These are phyloP conservation scores for Backusella parvicylindrica DNA, from an alignment of 192 early-diverging fungal species.

Conservation along the genomic window DNA sequence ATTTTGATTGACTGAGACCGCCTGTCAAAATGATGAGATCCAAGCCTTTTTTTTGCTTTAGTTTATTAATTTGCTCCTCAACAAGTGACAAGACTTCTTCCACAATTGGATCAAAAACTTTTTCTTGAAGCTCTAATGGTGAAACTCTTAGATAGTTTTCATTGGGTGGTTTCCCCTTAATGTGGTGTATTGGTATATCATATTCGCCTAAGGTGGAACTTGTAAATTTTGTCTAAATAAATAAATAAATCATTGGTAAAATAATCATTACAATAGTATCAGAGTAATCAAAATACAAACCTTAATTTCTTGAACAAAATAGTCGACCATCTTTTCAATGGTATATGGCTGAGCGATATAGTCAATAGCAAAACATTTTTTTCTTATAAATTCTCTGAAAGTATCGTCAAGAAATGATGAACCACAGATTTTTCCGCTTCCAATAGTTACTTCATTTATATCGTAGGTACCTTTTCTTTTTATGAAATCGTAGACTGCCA, in stretches of 20 bases:
- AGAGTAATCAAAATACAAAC: slow-evolving; percentile 28
- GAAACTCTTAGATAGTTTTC: slow-evolving; percentile 30
- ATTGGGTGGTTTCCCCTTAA: slow-evolving; percentile 35
- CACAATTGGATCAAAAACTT: slow-evolving; percentile 47
- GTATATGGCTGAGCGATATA: not conserved
- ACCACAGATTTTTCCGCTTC: slow-evolving; percentile 39
- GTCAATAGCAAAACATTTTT: not conserved
- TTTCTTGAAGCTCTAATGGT: slow-evolving; percentile 40
- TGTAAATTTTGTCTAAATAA: slow-evolving; percentile 38
- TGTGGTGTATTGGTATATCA: slow-evolving; percentile 30
- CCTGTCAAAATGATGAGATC: slow-evolving; percentile 48
- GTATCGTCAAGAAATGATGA: slow-evolving; percentile 41
- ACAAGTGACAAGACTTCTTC: slow-evolving; percentile 42
- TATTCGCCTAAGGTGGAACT: slow-evolving; percentile 30
- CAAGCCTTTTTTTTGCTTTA: slow-evolving; percentile 19
- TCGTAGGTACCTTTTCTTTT: not conserved
- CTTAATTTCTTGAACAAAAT: not conserved
- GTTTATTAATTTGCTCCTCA: slow-evolving; percentile 38
- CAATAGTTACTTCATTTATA: slow-evolving; percentile 32
- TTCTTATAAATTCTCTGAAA: slow-evolving; percentile 28
- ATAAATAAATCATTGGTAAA: slow-evolving; percentile 33
- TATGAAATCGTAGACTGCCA: slow-evolving; percentile 36
- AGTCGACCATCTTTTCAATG: slow-evolving; percentile 8
- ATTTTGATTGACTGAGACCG: slow-evolving; percentile 50
- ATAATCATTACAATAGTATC: slow-evolving; percentile 28